Evolutionary conservation across 2,329 filamentous ascomycete genomes (phyloP).

Genomic region (Dactylellina cionopaga): DNA sequence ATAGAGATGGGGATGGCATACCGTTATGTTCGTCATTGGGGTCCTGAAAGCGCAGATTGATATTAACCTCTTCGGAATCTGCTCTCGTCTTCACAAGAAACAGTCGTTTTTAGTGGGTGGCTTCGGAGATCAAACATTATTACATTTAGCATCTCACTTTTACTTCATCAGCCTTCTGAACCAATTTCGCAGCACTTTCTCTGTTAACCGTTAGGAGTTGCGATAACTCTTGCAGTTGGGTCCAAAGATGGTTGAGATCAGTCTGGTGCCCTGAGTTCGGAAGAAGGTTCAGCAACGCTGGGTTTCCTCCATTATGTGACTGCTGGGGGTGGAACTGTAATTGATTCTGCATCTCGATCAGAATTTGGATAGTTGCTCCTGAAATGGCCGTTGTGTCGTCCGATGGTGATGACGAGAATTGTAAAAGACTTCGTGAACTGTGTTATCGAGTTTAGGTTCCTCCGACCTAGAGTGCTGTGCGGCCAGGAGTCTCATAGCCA

Average conservation of each 20-base stretch:
- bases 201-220: constrained; percentile 56
- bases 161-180: constrained; percentile 56
- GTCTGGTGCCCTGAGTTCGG: constrained; percentile 55
- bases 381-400: not conserved
- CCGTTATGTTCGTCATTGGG: not conserved
- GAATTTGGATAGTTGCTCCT: not conserved
- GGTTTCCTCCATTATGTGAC: constrained; percentile 27
- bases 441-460: too few species aligned
- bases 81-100: constrained; percentile 5
- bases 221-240: constrained; percentile 57
- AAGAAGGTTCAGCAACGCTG: constrained; percentile 39
- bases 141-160: constrained; percentile 51
- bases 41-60: not conserved
- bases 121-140: not conserved
- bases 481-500: too few species aligned
- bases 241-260: constrained; percentile 58
- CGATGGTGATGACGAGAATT: too few species aligned
- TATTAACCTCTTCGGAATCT: not conserved
- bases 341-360: constrained; percentile 39
- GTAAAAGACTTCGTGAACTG: too few species aligned
- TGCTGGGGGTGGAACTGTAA: constrained; percentile 37
- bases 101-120: not conserved
- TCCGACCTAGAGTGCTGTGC: too few species aligned
- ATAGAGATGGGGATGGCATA: not conserved
- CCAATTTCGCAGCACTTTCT: constrained; percentile 55